Conservation (phyloP, 176 grass and related monocot genomes). For the Carex parvula region DNA sequence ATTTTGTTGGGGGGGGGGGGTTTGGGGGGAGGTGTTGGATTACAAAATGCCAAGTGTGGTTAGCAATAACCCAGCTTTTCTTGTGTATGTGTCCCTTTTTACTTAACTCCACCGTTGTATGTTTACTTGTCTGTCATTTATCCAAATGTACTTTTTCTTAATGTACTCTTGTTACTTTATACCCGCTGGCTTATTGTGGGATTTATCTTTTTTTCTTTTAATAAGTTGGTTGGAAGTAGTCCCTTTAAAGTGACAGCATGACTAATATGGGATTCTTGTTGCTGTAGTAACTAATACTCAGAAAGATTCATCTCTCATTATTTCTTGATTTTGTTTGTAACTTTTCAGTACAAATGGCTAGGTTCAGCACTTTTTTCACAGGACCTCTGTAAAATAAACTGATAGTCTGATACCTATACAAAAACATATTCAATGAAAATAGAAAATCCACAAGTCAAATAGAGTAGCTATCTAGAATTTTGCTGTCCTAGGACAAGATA, state of each 20-base stretch:
- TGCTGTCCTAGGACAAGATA: background rate
- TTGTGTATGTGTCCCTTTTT: background rate
- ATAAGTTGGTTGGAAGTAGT: background rate
- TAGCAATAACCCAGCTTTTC: background rate
- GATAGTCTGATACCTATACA: background rate
- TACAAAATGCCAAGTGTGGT: background rate
- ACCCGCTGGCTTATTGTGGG: background rate
- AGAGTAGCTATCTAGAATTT: background rate
- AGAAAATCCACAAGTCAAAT: background rate
- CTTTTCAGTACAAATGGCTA: background rate
- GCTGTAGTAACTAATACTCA: background rate
- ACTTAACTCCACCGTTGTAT: background rate
- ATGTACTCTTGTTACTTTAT: background rate
- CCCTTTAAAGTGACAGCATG: background rate
- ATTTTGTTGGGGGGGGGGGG: no score
- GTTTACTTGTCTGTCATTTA: background rate
- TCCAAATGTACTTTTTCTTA: slow-evolving; percentile 6
- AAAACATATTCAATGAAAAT: background rate
- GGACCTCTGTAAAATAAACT: background rate
- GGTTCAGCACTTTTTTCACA: background rate
- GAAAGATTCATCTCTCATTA: background rate
- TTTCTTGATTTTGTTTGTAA: background rate
- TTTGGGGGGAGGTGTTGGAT: no score
- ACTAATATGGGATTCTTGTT: background rate
- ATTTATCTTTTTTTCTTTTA: background rate